Conservation (phyloP, 1,284 basidiomycete species). For the Pyrrhoderma noxium region DNA sequence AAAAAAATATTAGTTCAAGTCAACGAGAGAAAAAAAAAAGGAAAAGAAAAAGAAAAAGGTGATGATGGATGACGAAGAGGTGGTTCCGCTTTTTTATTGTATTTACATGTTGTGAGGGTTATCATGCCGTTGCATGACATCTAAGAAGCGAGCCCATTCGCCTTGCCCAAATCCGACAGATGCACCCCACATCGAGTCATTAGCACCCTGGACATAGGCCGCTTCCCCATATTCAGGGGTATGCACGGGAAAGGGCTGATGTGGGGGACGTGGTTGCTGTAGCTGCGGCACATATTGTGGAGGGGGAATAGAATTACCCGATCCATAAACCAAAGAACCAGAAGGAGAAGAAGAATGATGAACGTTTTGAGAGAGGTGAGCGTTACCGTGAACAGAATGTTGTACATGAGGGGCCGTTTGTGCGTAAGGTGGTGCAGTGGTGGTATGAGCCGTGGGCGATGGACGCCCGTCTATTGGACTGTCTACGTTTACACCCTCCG, state of each 20-base stretch:
- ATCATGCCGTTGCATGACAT: constrained; percentile 37
- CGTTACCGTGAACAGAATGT: constrained; percentile 6
- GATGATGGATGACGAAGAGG: background rate
- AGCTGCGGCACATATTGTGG: constrained; percentile 11
- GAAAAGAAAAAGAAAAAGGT: background rate
- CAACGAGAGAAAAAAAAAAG: background rate
- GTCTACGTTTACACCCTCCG: background rate
- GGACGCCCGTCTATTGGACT: constrained; percentile 4
- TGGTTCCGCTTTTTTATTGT: constrained; percentile 1
- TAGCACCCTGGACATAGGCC: constrained; percentile 22
- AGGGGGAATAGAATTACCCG: background rate
- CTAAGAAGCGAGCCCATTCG: constrained; percentile 40
- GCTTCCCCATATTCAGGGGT: constrained; percentile 15
- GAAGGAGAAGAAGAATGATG: background rate
- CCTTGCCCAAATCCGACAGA: constrained; percentile 33
- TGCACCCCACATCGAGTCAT: constrained; percentile 35
- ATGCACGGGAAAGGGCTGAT: constrained; percentile 11
- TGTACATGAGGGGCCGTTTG: constrained; percentile 15
- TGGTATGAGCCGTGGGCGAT: background rate
- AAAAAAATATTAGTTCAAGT: background rate
- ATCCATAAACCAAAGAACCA: background rate
- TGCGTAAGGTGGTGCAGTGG: constrained; percentile 9
- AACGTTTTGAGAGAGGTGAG: constrained; percentile 5
- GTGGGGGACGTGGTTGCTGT: constrained; percentile 7
- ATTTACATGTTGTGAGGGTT: no score